Conservation (phyloP, 768 basidiomycete species). For the Postia placenta region DNA sequence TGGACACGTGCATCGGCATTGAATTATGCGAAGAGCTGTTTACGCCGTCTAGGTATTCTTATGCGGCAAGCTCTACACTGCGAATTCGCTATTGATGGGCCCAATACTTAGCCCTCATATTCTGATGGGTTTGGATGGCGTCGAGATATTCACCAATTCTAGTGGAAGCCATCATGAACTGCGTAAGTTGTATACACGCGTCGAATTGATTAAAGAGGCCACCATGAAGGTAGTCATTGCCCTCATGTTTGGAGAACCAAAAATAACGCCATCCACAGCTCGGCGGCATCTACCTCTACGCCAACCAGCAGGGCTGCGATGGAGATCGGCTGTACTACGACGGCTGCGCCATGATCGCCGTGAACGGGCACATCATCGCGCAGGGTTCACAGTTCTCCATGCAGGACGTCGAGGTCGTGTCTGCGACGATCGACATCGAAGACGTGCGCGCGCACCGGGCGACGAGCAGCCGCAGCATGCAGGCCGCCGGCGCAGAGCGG, state of each 20-base stretch:
- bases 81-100: too few relatives aligned
- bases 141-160: conserved; percentile 98
- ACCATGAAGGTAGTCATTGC: conserved; percentile 69
- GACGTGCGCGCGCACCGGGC: conserved; percentile 89
- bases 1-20: conserved; percentile 94
- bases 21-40: conserved; percentile 98
- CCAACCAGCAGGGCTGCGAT: conserved; percentile 98
- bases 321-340: conserved; percentile 98
- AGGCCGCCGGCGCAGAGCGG: conserved; percentile 68
- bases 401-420: conserved; percentile 92
- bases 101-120: conserved; percentile 90
- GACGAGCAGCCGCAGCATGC: conserved; percentile 80
- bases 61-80: too few relatives aligned
- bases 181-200: conserved; percentile 85
- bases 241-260: not conserved
- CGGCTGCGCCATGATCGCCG: conserved; percentile 92
- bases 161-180: conserved; percentile 98
- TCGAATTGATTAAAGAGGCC: conserved; percentile 95
- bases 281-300: conserved; percentile 95
- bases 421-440: conserved; percentile 95
- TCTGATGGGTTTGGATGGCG: conserved; percentile 95
- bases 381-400: conserved; percentile 97
- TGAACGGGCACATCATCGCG: conserved; percentile 88
- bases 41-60: conserved; percentile 82
- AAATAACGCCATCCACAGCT: conserved; percentile 43